Conservation (phyloP, 2,329 filamentous ascomycete species). For the Alternaria rosae region DNA sequence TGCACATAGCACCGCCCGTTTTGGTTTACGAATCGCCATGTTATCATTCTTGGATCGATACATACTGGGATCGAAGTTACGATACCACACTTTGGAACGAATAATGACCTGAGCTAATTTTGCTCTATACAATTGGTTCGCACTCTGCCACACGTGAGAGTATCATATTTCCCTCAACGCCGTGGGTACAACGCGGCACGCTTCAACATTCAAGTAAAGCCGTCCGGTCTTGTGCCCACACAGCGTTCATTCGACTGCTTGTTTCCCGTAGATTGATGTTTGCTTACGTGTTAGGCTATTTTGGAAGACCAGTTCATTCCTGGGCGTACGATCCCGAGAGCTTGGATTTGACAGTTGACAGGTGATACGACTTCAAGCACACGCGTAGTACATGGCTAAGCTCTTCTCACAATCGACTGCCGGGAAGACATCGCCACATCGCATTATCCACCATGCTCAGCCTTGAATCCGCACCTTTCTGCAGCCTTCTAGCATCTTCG, state of each 20-base stretch:
- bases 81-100: slow-evolving; percentile 27
- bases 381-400: slow-evolving; percentile 3
- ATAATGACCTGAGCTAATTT: slow-evolving; percentile 25
- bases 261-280: neutral
- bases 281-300: slow-evolving; percentile 6
- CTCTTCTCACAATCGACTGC: neutral
- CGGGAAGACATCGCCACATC: neutral
- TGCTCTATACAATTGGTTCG: slow-evolving; percentile 18
- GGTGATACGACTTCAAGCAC: neutral
- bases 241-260: neutral
- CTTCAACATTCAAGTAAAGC: neutral
- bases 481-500: neutral
- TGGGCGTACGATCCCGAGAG: neutral
- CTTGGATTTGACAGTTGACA: slow-evolving; percentile 1
- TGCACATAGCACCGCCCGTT: slow-evolving; percentile 3
- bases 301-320: neutral
- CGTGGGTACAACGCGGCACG: neutral
- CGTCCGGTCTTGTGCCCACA: neutral
- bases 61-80: slow-evolving; percentile 17
- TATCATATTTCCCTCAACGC: neutral
- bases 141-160: slow-evolving; percentile 7
- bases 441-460: neutral
- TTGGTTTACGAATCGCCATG: slow-evolving; percentile 9
- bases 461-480: neutral
- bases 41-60: slow-evolving; percentile 14